These are phyloP conservation scores for Potentilla sterilis DNA, from an alignment of 306 rosid species.

Conservation along the genomic window DNA sequence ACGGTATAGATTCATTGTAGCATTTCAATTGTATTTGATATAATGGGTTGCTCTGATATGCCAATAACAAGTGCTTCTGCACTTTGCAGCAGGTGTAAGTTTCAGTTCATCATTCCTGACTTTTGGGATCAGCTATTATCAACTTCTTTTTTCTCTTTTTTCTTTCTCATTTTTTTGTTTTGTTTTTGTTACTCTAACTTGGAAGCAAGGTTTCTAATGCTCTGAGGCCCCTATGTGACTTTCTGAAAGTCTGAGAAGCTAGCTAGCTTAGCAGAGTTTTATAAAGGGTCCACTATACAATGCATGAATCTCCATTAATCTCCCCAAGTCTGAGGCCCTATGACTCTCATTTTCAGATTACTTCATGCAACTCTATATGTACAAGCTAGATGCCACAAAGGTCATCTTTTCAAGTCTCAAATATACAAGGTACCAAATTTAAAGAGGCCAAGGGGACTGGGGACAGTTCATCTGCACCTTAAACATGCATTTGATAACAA, in stretches of 20 bases:
- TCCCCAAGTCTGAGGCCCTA: not conserved
- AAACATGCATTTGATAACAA: not conserved
- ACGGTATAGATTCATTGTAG: too few species aligned
- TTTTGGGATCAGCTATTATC: not conserved
- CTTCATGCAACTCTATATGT: not conserved
- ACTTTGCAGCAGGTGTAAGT: not conserved
- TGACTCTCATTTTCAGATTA: not conserved
- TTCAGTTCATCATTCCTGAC: slow-evolving; percentile 6
- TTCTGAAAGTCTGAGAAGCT: slow-evolving; percentile 3
- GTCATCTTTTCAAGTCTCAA: slow-evolving; percentile 6
- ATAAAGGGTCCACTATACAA: slow-evolving; percentile 4
- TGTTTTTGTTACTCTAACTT: slow-evolving; percentile 8
- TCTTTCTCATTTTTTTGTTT: not conserved
- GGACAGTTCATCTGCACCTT: slow-evolving; percentile 9
- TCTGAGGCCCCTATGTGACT: slow-evolving; percentile 2
- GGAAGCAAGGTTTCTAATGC: slow-evolving; percentile 33
- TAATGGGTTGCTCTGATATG: not conserved
- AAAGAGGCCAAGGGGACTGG: not conserved
- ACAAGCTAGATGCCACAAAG: not conserved
- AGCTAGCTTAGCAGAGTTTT: slow-evolving; percentile 1
- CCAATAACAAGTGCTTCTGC: slow-evolving; percentile 4
- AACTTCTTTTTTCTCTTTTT: not conserved
- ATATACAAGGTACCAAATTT: not conserved
- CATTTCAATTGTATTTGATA: not conserved
- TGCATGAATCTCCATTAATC: not conserved